Evolutionary conservation across 169 alveolate genomes (phyloP).

Genomic region (Toxoplasma gondii): DNA sequence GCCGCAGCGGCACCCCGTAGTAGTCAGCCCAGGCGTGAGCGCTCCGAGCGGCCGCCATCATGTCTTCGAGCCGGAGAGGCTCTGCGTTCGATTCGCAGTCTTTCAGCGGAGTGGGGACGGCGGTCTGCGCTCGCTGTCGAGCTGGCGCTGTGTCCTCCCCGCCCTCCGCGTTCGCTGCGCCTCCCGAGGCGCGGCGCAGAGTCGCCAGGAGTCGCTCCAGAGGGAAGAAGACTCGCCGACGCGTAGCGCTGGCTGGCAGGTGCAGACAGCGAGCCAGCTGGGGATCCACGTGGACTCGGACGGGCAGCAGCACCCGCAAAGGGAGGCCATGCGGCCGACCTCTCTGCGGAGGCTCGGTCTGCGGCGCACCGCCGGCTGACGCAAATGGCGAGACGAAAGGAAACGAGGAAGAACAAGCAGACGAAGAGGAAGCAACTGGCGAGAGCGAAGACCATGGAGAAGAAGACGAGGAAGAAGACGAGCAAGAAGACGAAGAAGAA

Average conservation of each 20-base stretch:
- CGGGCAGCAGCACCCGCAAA: not conserved
- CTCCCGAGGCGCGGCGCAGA: not conserved
- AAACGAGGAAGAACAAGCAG: not conserved
- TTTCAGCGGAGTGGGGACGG: not conserved
- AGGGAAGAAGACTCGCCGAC: slow-evolving; percentile 26
- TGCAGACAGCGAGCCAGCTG: not conserved
- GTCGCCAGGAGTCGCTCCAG: slow-evolving; percentile 31
- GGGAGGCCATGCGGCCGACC: no score
- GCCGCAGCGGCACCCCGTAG: slow-evolving; percentile 13
- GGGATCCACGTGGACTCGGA: not conserved
- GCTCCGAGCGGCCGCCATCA: not conserved
- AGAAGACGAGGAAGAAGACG: not conserved
- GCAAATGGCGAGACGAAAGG: not conserved
- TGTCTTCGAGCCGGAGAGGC: not conserved
- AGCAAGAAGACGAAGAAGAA: not conserved
- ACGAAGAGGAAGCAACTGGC: not conserved
- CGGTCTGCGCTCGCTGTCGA: not conserved
- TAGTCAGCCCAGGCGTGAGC: not conserved
- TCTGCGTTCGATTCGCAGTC: not conserved
- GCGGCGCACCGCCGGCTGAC: not conserved
- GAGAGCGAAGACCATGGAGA: not conserved
- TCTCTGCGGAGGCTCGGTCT: no score
- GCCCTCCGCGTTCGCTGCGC: not conserved
- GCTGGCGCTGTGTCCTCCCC: not conserved
- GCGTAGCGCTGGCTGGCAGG: not conserved